phyloP scores from a whole-genome alignment of 495 filamentous ascomycete genomes.

The Aspergillus sclerotiicarbonarius region DNA sequence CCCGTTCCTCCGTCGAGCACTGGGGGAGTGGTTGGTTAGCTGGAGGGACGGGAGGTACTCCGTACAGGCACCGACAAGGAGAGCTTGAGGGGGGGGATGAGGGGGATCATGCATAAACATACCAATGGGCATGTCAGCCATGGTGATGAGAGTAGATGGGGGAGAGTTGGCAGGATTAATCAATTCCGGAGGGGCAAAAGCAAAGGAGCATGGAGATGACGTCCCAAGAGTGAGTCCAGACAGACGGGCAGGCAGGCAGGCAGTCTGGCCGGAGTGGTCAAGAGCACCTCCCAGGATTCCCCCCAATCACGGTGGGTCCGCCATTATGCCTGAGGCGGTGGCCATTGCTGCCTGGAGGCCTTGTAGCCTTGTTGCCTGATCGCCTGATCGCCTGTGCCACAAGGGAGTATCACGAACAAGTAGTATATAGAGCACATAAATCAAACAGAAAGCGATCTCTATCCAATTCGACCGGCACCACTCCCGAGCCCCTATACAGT shows the following conservation, averaged over 20 bases:
- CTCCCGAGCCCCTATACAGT: too few species aligned
- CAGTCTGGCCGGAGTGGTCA: constrained; percentile 2
- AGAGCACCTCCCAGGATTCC: not conserved
- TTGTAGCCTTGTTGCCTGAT: constrained; percentile 15
- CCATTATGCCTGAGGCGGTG: not conserved
- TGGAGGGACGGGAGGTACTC: constrained; percentile 25
- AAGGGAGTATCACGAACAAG: too few species aligned
- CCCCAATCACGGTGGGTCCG: not conserved
- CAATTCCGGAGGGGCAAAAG: constrained; percentile 24
- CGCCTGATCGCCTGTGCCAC: not conserved
- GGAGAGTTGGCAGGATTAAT: constrained; percentile 9
- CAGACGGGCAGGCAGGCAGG: not conserved
- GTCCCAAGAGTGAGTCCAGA: constrained; percentile 8
- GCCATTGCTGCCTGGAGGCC: not conserved
- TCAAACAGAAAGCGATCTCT: too few species aligned
- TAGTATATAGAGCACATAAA: not conserved
- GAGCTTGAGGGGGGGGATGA: constrained; percentile 12
- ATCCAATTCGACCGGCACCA: not conserved
- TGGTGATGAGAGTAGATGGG: constrained; percentile 32
- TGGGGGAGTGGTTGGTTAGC: constrained; percentile 39
- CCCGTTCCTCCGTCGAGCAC: constrained; percentile 99
- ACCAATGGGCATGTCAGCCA: constrained; percentile 76
- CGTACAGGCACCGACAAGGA: constrained; percentile 25
- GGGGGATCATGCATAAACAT: constrained; percentile 20
- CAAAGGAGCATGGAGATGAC: constrained; percentile 17